Percentiles rank a stretch among this genome's conserved stretches.
phyloP scores from a whole-genome alignment of 108 stramenopile genomes.

The Cyclotella sp. region DNA sequence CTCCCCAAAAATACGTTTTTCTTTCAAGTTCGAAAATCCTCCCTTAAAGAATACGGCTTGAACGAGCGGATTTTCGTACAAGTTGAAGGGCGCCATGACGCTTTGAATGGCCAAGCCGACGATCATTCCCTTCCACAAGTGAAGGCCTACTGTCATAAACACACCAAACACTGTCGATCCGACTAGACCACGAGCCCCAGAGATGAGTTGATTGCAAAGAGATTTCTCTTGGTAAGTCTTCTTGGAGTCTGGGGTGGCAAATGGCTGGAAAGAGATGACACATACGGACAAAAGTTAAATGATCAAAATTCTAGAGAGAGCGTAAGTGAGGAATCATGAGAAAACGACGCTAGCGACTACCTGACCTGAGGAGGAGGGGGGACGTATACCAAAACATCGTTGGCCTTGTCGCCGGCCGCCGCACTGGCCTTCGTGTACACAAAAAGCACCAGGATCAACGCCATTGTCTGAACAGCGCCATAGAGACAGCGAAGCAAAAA shows the following conservation, averaged over 20 bases:
- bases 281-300: not conserved
- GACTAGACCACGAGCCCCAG: constrained; percentile 62
- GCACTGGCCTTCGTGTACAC: constrained; percentile 66
- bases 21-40: constrained; percentile 47
- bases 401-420: constrained; percentile 30
- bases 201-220: constrained; percentile 57
- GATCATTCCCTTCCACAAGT: constrained; percentile 89
- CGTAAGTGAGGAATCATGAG: not conserved
- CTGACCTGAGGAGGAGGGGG: constrained; percentile 82
- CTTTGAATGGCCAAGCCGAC: constrained; percentile 88
- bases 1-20: constrained; percentile 78
- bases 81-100: constrained; percentile 85
- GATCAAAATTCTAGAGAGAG: not conserved
- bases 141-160: constrained; percentile 82
- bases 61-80: constrained; percentile 75
- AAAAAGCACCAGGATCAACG: constrained; percentile 64
- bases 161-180: constrained; percentile 82
- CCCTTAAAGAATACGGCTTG: constrained; percentile 65
- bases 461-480: constrained; percentile 64
- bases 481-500: constrained; percentile 76
- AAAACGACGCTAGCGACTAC: constrained; percentile 1
- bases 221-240: constrained; percentile 75
- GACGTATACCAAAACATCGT: constrained; percentile 69
- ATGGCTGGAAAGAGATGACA: constrained; percentile 57
- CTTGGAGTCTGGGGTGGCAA: constrained; percentile 80